Evolutionary conservation across 2,329 filamentous ascomycete genomes (phyloP).

Genomic region (Elsinoe perseae): DNA sequence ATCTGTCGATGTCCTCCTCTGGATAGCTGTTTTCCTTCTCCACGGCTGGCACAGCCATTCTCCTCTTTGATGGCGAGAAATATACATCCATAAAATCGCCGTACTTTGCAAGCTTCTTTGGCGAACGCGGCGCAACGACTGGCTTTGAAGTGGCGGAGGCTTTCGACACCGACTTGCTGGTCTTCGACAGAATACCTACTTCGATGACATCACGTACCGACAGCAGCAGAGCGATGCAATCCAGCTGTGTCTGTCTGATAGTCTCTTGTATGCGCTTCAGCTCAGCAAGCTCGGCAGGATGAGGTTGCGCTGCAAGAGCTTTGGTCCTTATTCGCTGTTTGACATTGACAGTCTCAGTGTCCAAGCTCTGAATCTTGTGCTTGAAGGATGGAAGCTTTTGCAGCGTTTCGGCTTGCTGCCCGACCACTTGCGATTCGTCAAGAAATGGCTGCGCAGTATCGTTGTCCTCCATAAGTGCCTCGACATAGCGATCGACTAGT

Average conservation of each 20-base stretch:
- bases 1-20: constrained; percentile 1
- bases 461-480: constrained; percentile 1
- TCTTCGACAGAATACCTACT: neutral
- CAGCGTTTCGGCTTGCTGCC: constrained; percentile 1
- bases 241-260: constrained; percentile 1
- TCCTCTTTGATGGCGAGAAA: constrained; percentile 2
- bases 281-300: constrained; percentile 11
- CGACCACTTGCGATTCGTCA: constrained; percentile 21
- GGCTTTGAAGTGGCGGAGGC: neutral
- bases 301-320: constrained; percentile 13
- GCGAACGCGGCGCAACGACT: neutral
- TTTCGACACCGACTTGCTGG: neutral
- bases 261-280: constrained; percentile 16
- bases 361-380: constrained; percentile 8
- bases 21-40: neutral
- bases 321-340: constrained; percentile 17
- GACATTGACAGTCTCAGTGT: constrained; percentile 5
- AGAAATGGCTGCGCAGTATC: constrained; percentile 8
- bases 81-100: neutral
- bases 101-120: neutral
- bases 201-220: neutral
- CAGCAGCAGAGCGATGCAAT: constrained; percentile 15
- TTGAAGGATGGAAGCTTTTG: constrained; percentile 14
- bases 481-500: constrained; percentile 8
- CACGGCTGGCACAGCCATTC: neutral